phyloP scores from a whole-genome alignment of 495 filamentous ascomycete genomes.

The Penicillium simplicissimum region DNA sequence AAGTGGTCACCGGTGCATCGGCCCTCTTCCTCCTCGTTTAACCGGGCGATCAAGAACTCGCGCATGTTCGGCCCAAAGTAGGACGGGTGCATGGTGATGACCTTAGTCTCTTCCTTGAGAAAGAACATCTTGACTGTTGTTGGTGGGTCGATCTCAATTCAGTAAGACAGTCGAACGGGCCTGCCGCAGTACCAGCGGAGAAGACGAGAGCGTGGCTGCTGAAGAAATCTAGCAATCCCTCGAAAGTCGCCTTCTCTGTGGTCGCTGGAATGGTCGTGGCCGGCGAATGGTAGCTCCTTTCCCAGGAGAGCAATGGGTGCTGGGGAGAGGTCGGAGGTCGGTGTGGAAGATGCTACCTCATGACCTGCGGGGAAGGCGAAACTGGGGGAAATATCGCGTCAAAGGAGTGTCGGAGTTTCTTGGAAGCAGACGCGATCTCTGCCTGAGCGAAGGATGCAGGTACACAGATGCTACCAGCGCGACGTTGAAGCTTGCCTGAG shows the following conservation, averaged over 20 bases:
- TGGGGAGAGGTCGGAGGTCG: conserved; percentile 15
- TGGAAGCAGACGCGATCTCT: conserved; percentile 17
- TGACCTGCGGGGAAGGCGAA: conserved; percentile 20
- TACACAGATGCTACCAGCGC: conserved; percentile 19
- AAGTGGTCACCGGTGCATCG: conserved; percentile 91
- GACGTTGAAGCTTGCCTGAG: conserved; percentile 18
- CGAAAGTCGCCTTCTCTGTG: neutral
- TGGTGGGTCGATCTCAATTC: conserved; percentile 1
- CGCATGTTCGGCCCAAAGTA: conserved; percentile 92
- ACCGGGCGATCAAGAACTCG: conserved; percentile 79
- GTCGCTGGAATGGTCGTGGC: neutral
- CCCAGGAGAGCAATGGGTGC: neutral
- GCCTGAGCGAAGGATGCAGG: conserved; percentile 12
- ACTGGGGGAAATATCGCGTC: neutral
- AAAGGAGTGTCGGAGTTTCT: conserved; percentile 7
- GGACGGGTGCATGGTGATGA: conserved; percentile 91
- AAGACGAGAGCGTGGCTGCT: neutral
- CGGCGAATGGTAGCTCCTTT: neutral
- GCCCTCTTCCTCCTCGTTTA: conserved; percentile 90
- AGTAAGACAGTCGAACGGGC: neutral
- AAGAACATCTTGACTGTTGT: conserved; percentile 75
- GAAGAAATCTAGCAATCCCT: neutral
- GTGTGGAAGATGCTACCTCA: conserved; percentile 20
- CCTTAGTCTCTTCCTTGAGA: conserved; percentile 89
- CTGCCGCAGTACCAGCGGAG: conserved; percentile 1